phyloP scores from a whole-genome alignment of 2,329 filamentous ascomycete genomes.

The Fusarium bactridioides region DNA sequence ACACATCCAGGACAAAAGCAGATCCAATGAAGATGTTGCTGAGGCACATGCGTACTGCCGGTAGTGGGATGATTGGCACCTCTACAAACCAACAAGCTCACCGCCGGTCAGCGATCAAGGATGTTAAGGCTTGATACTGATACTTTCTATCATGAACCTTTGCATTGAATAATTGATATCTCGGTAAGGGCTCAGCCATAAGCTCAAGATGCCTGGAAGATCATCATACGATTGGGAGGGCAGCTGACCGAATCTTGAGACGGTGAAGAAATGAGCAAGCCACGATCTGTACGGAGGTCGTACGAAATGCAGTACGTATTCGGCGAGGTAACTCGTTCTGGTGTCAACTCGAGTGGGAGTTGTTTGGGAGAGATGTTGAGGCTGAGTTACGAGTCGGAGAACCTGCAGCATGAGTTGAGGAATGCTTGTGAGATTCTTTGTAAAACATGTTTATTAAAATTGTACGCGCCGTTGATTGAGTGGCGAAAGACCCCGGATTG shows the following conservation, averaged over 20 bases:
- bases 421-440: not conserved
- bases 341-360: not conserved
- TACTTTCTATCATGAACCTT: not conserved
- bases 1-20: conserved; percentile 6
- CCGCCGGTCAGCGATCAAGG: conserved; percentile 34
- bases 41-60: conserved; percentile 24
- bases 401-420: not conserved
- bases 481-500: not conserved
- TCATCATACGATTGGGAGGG: conserved; percentile 35
- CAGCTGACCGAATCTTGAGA: conserved; percentile 38
- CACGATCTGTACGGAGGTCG: conserved; percentile 27
- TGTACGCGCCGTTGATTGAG: not conserved
- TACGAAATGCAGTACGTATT: conserved; percentile 34
- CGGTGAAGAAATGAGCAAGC: conserved; percentile 37
- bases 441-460: not conserved
- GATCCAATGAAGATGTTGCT: conserved; percentile 25
- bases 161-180: conserved; percentile 5
- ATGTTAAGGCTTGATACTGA: conserved; percentile 3
- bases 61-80: conserved; percentile 35
- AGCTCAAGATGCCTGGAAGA: conserved; percentile 14
- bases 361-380: not conserved
- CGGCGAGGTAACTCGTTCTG: conserved; percentile 5
- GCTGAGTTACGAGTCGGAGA: conserved; percentile 2
- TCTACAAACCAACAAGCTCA: conserved; percentile 25
- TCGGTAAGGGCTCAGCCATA: conserved; percentile 9